phyloP scores from a whole-genome alignment of 2,329 filamentous ascomycete species.

The Colletotrichum magnum region DNA sequence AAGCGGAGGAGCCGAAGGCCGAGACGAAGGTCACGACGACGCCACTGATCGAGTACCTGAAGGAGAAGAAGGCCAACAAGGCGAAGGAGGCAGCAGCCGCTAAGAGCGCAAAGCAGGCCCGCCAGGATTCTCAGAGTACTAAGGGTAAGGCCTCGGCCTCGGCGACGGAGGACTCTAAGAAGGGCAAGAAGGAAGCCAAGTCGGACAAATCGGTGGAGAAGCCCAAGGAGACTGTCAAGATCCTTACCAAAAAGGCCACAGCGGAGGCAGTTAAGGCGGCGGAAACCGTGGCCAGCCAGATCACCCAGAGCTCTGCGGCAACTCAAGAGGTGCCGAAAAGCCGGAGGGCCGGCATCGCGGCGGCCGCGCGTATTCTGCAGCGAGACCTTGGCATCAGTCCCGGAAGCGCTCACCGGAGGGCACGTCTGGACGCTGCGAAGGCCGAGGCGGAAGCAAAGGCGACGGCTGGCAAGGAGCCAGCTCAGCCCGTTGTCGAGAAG shows the following conservation, averaged over 20 bases:
- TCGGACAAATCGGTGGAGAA: slow-evolving; percentile 64
- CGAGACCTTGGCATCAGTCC: slow-evolving; percentile 76
- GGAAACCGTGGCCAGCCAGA: slow-evolving; percentile 57
- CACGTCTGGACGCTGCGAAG: slow-evolving; percentile 71
- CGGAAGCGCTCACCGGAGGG: slow-evolving; percentile 73
- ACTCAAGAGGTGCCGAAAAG: slow-evolving; percentile 63
- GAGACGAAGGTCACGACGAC: slow-evolving; percentile 81
- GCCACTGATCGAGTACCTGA: slow-evolving; percentile 89
- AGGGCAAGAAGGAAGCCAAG: slow-evolving; percentile 72
- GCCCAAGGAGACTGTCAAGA: slow-evolving; percentile 73
- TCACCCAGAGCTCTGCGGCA: slow-evolving; percentile 51
- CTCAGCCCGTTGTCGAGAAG: slow-evolving; percentile 42
- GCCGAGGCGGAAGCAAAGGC: slow-evolving; percentile 64
- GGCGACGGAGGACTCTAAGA: slow-evolving; percentile 62
- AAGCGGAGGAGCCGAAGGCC: slow-evolving; percentile 64
- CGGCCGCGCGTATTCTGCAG: slow-evolving; percentile 75
- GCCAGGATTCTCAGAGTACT: slow-evolving; percentile 66
- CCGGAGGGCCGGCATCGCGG: slow-evolving; percentile 72
- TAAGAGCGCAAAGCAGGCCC: slow-evolving; percentile 69
- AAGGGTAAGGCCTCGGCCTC: slow-evolving; percentile 59
- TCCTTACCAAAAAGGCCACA: slow-evolving; percentile 72
- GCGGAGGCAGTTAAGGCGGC: slow-evolving; percentile 64
- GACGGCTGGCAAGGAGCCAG: slow-evolving; percentile 50
- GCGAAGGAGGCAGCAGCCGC: slow-evolving; percentile 69
- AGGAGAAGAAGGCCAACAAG: slow-evolving; percentile 90